These are phyloP conservation scores for Gelatoporia subvermispora DNA, from an alignment of 768 basidiomycete genomes.

Conservation along the genomic window DNA sequence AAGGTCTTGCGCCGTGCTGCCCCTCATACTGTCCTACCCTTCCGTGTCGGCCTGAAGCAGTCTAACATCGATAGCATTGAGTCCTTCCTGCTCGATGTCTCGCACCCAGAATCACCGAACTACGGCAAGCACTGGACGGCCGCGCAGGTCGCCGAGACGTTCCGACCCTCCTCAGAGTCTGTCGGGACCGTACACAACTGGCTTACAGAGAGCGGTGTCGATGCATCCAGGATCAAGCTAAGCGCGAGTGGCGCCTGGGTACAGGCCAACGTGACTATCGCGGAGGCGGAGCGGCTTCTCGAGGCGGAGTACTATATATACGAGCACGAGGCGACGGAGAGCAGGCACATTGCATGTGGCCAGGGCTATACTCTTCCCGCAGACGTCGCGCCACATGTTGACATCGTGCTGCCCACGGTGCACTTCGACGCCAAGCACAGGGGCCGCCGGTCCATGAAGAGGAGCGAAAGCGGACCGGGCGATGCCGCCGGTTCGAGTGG, in stretches of 20 bases:
- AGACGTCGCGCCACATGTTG: slow-evolving; percentile 51
- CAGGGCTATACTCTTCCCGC: slow-evolving; percentile 58
- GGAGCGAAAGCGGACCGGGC: not conserved
- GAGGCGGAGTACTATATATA: slow-evolving; percentile 41
- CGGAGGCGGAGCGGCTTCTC: slow-evolving; percentile 41
- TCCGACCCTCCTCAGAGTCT: slow-evolving; percentile 39
- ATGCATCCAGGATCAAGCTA: slow-evolving; percentile 19
- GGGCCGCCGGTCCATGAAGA: slow-evolving; percentile 6
- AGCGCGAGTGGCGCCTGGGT: slow-evolving; percentile 42
- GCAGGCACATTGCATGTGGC: slow-evolving; percentile 52
- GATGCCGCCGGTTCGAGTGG: slow-evolving; percentile 5
- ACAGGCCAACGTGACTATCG: slow-evolving; percentile 33
- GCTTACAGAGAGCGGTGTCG: slow-evolving; percentile 24
- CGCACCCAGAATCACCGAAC: slow-evolving; percentile 43
- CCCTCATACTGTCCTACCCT: slow-evolving; percentile 32
- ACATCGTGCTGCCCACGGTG: slow-evolving; percentile 67
- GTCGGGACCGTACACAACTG: slow-evolving; percentile 38
- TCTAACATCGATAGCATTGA: slow-evolving; percentile 41
- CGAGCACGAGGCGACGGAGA: slow-evolving; percentile 35
- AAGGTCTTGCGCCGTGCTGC: slow-evolving; percentile 30
- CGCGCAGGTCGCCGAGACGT: slow-evolving; percentile 37
- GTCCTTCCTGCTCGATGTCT: slow-evolving; percentile 40
- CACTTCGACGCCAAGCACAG: slow-evolving; percentile 50
- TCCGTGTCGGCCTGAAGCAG: slow-evolving; percentile 48
- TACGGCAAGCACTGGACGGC: slow-evolving; percentile 49